These are phyloP conservation scores for Epichloe brachyelytri DNA, from an alignment of 2,329 filamentous ascomycete species.

Conservation along the genomic window DNA sequence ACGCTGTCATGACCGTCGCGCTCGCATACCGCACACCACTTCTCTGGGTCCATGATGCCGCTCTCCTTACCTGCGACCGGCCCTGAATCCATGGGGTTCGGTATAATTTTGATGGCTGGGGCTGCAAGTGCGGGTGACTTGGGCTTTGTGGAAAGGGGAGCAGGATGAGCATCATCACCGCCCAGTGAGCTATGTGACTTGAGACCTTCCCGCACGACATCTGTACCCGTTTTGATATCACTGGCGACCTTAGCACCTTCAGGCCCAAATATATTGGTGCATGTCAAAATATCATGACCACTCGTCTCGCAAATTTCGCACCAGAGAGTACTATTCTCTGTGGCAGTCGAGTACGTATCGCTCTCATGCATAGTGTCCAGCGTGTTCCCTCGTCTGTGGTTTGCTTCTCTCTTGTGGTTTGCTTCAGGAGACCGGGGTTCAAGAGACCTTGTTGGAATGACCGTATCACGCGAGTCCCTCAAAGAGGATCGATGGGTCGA, in stretches of 20 bases:
- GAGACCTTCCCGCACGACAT: slow-evolving; percentile 22
- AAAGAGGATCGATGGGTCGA: slow-evolving; percentile 40
- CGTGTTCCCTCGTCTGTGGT: slow-evolving; percentile 25
- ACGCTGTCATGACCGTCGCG: slow-evolving; percentile 93
- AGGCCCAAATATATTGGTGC: slow-evolving; percentile 72
- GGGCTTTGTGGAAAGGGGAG: slow-evolving; percentile 38
- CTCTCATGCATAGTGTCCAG: slow-evolving; percentile 60
- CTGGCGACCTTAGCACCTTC: slow-evolving; percentile 23
- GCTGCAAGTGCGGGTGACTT: slow-evolving; percentile 26
- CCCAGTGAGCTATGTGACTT: slow-evolving; percentile 26
- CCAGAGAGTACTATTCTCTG: slow-evolving; percentile 65
- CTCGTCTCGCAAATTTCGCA: slow-evolving; percentile 92
- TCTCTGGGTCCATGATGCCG: slow-evolving; percentile 65
- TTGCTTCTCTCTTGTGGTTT: slow-evolving; percentile 29
- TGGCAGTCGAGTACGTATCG: slow-evolving; percentile 55
- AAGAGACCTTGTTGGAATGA: slow-evolving; percentile 41
- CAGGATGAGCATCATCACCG: slow-evolving; percentile 34
- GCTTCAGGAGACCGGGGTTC: slow-evolving; percentile 34
- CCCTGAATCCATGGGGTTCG: slow-evolving; percentile 50
- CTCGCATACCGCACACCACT: slow-evolving; percentile 97
- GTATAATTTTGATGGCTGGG: slow-evolving; percentile 35
- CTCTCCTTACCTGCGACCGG: slow-evolving; percentile 69
- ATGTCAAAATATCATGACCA: slow-evolving; percentile 88
- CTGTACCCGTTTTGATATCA: slow-evolving; percentile 21
- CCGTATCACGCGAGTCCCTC: slow-evolving; percentile 54